phyloP scores from a whole-genome alignment of 768 basidiomycete species.

The Suillus spraguei region DNA sequence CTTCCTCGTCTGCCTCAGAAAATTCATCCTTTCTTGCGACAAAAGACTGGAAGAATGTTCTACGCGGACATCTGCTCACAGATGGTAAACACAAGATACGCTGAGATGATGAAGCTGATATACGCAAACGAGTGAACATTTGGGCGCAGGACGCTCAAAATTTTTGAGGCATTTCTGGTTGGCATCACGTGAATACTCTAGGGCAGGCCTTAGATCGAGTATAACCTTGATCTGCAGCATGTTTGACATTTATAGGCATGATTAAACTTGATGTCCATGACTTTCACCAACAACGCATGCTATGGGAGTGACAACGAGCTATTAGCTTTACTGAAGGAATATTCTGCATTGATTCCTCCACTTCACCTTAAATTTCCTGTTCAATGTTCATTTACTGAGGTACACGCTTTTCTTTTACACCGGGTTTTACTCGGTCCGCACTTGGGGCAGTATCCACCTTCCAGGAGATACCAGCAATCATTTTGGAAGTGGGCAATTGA shows the following conservation, averaged over 20 bases:
- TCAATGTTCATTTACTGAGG: slow-evolving; percentile 35
- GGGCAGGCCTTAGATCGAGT: neutral
- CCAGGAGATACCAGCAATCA: slow-evolving; percentile 55
- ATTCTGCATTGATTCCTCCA: slow-evolving; percentile 52
- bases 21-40: slow-evolving; percentile 4
- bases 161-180: slow-evolving; percentile 18
- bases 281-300: neutral
- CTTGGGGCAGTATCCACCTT: slow-evolving; percentile 62
- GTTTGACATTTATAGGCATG: neutral
- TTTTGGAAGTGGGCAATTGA: slow-evolving; percentile 79
- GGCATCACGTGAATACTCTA: slow-evolving; percentile 2
- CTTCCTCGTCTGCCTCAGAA: slow-evolving; percentile 14
- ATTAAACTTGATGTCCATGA: neutral
- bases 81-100: slow-evolving; percentile 15
- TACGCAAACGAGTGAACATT: slow-evolving; percentile 28
- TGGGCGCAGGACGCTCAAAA: slow-evolving; percentile 15
- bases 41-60: slow-evolving; percentile 26
- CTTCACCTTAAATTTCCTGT: slow-evolving; percentile 45
- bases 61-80: slow-evolving; percentile 11
- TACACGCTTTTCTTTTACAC: slow-evolving; percentile 59
- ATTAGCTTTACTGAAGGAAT: slow-evolving; percentile 52
- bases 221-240: no score
- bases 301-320: slow-evolving; percentile 19
- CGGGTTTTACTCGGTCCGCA: slow-evolving; percentile 54
- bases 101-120: slow-evolving; percentile 15